Evolutionary conservation across 2,329 filamentous ascomycete genomes (phyloP), one percentile per base, ranked within the genome.

Genomic region (Lachnum nothofagi): DNA sequence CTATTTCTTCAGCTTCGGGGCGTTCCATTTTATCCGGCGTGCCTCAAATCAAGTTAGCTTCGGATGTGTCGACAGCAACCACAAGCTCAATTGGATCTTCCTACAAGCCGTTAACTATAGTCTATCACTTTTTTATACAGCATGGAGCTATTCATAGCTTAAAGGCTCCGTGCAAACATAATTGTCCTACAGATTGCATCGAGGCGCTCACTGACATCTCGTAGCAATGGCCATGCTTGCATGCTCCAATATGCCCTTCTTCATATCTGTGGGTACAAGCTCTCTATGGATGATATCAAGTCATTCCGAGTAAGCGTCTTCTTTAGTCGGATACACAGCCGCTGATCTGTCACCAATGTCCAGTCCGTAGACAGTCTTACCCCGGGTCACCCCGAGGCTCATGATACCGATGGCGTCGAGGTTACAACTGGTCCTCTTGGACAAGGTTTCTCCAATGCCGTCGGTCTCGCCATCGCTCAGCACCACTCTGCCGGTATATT

Each of bases 171-270:
- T n/a, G n/a, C n/a, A n/a, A n/a, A n/a, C n/a, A n/a, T n/a, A n/a
- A n/a, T n/a, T n/a, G n/a, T n/a, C n/a, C n/a, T n/a, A n/a, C n/a
- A n/a, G n/a, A n/a, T n/a, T n/a, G n/a, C n/a, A n/a, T n/a, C n/a
- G n/a, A n/a, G n/a, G n/a, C n/a, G n/a, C 19, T 42, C 39, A 55
- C 51, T 54, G 52, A 59, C 47, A 5, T 39, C 20, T 44, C 42
- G 14, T 44, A 96, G 91, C 55, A 98, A 98, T 79, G 93, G 93
- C 63, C 93, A 98, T 76, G 93, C 86, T 64, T 98, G 93, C 82
- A 95, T 98, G 91, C 88, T 98, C 54, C 93, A 96, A 72, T 98
- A 98, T 84, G 87, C 91, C 66, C 82, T 98, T 62, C 86, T 98
- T 65, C 93, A 98, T 78, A 80, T 98, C 49, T 95, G 91, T 73